Evolutionary conservation across 2,329 filamentous ascomycete species (phyloP).

Genomic region (Pleoardoris graminearum): DNA sequence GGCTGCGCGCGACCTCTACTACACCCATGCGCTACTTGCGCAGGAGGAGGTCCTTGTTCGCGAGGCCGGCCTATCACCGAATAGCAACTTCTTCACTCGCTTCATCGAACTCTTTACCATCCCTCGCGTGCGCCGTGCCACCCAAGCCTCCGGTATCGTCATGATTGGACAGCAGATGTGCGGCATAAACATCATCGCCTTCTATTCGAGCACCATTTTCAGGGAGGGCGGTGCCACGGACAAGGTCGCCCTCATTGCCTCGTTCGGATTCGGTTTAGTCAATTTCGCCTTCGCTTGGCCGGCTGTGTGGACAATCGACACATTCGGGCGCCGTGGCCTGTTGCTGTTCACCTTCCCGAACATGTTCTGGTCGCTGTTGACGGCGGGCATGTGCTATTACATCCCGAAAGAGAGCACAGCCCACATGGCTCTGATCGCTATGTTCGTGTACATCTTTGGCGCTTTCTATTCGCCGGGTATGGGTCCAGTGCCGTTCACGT

Average conservation of each 20-base stretch:
- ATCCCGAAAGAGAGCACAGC: slow-evolving; percentile 17
- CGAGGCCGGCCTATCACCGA: slow-evolving; percentile 37
- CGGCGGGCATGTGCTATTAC: slow-evolving; percentile 17
- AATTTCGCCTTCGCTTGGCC: slow-evolving; percentile 49
- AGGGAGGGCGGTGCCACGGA: slow-evolving; percentile 50
- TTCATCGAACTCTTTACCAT: slow-evolving; percentile 66
- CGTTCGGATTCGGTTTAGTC: slow-evolving; percentile 61
- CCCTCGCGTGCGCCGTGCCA: slow-evolving; percentile 71
- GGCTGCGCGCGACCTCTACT: slow-evolving; percentile 50
- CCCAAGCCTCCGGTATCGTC: slow-evolving; percentile 73
- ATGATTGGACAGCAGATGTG: slow-evolving; percentile 73
- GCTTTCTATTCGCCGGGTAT: slow-evolving; percentile 45
- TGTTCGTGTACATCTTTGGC: slow-evolving; percentile 55
- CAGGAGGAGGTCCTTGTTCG: slow-evolving; percentile 41
- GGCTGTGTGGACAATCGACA: slow-evolving; percentile 48
- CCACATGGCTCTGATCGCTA: slow-evolving; percentile 33
- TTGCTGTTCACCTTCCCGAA: slow-evolving; percentile 49
- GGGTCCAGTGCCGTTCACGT: slow-evolving; percentile 31
- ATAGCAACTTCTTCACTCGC: slow-evolving; percentile 46
- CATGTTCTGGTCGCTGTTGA: slow-evolving; percentile 44
- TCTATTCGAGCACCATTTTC: slow-evolving; percentile 58
- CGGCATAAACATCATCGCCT: slow-evolving; percentile 55
- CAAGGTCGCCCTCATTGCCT: slow-evolving; percentile 55
- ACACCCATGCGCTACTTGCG: slow-evolving; percentile 44
- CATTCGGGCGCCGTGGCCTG: slow-evolving; percentile 22